Evolutionary conservation across 768 basidiomycete species (phyloP).

Genomic region (Multifurca ochricompacta): DNA sequence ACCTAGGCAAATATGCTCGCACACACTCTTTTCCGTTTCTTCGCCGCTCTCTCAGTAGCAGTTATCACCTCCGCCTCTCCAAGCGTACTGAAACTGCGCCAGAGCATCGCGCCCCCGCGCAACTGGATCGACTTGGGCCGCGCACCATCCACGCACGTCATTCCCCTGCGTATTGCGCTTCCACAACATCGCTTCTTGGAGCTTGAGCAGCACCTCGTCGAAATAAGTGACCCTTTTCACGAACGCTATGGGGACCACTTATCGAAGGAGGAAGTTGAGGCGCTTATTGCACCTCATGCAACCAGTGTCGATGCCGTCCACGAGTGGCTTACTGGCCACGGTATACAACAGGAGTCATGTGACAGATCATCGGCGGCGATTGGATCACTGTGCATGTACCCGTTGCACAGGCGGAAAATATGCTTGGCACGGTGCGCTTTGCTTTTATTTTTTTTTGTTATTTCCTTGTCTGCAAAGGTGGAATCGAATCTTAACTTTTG

Average conservation of each 20-base stretch:
- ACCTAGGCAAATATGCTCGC: neutral
- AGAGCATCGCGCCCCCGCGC: constrained; percentile 37
- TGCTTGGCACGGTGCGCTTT: constrained; percentile 49
- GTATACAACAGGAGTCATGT: constrained; percentile 40
- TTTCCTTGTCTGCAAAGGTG: neutral
- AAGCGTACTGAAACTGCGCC: constrained; percentile 34
- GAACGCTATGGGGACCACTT: constrained; percentile 29
- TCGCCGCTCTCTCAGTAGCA: neutral
- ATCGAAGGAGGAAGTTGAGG: constrained; percentile 53
- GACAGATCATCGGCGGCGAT: constrained; percentile 50
- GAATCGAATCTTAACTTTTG: no score
- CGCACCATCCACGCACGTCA: constrained; percentile 38
- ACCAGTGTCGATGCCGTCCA: constrained; percentile 42
- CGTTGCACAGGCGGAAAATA: constrained; percentile 46
- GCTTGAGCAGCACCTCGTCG: constrained; percentile 23
- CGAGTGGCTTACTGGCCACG: constrained; percentile 47
- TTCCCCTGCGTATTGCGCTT: constrained; percentile 39
- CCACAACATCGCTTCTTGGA: constrained; percentile 21
- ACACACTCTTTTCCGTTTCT: neutral
- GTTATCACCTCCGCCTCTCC: neutral
- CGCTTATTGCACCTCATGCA: constrained; percentile 45
- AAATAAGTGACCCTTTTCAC: constrained; percentile 24
- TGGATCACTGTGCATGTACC: constrained; percentile 52
- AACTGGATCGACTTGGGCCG: constrained; percentile 40
- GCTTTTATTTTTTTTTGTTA: neutral